Conservation (phyloP, 1,139 yeast species). For the Nakaseomyces bracarensis region DNA sequence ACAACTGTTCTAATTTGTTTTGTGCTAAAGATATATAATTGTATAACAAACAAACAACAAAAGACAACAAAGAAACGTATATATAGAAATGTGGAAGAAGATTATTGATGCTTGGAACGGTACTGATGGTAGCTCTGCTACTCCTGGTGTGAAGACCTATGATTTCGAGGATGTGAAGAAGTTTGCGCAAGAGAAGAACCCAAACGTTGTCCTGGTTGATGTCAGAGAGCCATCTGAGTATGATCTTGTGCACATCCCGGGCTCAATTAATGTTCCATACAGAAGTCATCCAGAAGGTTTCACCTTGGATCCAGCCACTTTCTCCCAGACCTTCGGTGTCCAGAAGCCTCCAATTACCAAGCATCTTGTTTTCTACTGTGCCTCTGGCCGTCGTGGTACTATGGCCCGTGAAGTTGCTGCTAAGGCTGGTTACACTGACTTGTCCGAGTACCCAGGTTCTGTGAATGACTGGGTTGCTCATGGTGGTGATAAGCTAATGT, state of each 20-base stretch:
- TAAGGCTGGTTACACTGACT: conserved; percentile 71
- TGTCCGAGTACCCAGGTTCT: conserved; percentile 75
- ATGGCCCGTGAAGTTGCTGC: conserved; percentile 85
- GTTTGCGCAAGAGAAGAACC: conserved; percentile 34
- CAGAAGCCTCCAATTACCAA: conserved; percentile 63
- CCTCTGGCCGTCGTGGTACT: conserved; percentile 84
- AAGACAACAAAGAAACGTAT: background rate
- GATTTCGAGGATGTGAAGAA: conserved; percentile 50
- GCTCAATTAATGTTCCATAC: conserved; percentile 83
- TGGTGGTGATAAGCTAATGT: conserved; percentile 14
- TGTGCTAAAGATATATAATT: background rate
- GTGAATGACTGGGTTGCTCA: conserved; percentile 73
- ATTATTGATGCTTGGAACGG: conserved; percentile 29
- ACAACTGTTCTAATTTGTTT: too few relatives aligned
- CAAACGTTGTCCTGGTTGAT: conserved; percentile 57
- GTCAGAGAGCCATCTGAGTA: conserved; percentile 88
- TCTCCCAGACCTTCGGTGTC: conserved; percentile 70
- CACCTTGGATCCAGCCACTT: conserved; percentile 65
- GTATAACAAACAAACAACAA: background rate
- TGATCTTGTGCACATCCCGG: conserved; percentile 53
- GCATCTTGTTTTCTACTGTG: conserved; percentile 80
- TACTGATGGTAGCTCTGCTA: conserved; percentile 33
- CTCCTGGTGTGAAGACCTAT: conserved; percentile 37
- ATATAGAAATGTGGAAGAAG: conserved; percentile 21
- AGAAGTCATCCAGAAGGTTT: conserved; percentile 89